Conservation (phyloP, 305 asterid genomes). For the Plantago lanceolata region DNA sequence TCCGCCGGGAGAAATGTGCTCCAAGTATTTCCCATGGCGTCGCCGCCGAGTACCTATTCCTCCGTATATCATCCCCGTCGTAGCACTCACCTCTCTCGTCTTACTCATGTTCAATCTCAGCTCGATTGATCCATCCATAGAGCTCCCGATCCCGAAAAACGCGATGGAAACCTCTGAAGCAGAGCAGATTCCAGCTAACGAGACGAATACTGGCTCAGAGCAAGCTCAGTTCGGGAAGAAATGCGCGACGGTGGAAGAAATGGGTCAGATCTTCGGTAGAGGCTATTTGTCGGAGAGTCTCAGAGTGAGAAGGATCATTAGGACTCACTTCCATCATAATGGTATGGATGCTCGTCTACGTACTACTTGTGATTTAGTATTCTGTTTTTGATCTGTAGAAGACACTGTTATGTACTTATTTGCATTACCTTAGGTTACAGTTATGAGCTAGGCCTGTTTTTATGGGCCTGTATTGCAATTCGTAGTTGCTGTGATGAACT, state of each 20-base stretch:
- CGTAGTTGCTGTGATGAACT: too few species aligned
- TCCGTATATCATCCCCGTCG: slow-evolving; percentile 29
- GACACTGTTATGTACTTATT: too few species aligned
- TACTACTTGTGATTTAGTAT: not conserved
- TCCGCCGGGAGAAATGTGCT: slow-evolving; percentile 29
- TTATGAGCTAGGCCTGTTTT: too few species aligned
- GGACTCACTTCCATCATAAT: slow-evolving; percentile 52
- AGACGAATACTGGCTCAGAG: slow-evolving; percentile 14
- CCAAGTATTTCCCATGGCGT: slow-evolving; percentile 33
- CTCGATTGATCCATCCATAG: slow-evolving; percentile 38
- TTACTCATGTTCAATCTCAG: slow-evolving; percentile 35
- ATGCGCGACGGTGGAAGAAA: slow-evolving; percentile 90
- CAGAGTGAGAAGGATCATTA: slow-evolving; percentile 54
- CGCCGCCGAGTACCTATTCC: slow-evolving; percentile 36
- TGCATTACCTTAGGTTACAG: too few species aligned
- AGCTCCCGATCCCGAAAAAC: slow-evolving; percentile 29
- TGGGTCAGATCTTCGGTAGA: slow-evolving; percentile 65
- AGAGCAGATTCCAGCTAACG: slow-evolving; percentile 21
- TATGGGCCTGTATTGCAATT: not conserved
- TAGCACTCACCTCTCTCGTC: slow-evolving; percentile 35
- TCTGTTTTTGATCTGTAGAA: too few species aligned
- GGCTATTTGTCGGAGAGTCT: slow-evolving; percentile 60
- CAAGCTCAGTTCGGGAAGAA: slow-evolving; percentile 28
- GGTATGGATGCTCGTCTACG: slow-evolving; percentile 35
- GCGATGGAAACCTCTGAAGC: slow-evolving; percentile 11